Base-by-base conservation (phyloP, 805 yeast genomes). In the Hanseniaspora nectarophila region DNA sequence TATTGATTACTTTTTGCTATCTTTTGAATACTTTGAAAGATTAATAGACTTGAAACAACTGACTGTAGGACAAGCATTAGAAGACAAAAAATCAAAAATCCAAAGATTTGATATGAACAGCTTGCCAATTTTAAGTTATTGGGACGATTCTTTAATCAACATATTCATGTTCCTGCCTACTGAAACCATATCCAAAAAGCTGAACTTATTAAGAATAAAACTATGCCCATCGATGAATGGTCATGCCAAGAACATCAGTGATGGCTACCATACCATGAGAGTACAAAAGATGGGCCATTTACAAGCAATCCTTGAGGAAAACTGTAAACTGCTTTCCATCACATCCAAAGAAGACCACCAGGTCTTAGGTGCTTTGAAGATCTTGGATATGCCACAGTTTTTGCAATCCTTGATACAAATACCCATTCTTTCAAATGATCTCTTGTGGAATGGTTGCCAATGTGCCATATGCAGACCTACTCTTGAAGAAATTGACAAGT, bases 201-300 rank as follows among this genome's bases (percentile, higher is more conserved):
- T 48, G 9, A n/a, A 1, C 4, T 9, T 12, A 2, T 18, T 48
- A 4, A 26, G 10, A 16, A 32, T 48, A 2, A 16, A 23, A 12
- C 18, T 21, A 13, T 40, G 32, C 23, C 52, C 52, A n/a, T 48
- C 52, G 24, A 48, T 40, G 45, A 48, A 48, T 23, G 52, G 52
- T 1, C 52, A 48, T 33, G 45, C 45, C 6, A 48, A 40, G 18
- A 48, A 48, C 34, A 48, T 48, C 12, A 48, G 40, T 6, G 52
- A 48, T 48, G 52, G 52, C 7, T 48, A 48, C 28, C 16, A 48
- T 16, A 48, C 52, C 6, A 40, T 32, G 8, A 21, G 52, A 32
- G 26, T 48, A 12, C 40, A 40, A 20, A 48, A 48, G 33, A 18
- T 48, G 9, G 16, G n/a, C 13, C 20, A 46, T 15, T 32, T 46